Conservation (phyloP, 2,329 filamentous ascomycete species). For the Pseudocercospora cruenta region DNA sequence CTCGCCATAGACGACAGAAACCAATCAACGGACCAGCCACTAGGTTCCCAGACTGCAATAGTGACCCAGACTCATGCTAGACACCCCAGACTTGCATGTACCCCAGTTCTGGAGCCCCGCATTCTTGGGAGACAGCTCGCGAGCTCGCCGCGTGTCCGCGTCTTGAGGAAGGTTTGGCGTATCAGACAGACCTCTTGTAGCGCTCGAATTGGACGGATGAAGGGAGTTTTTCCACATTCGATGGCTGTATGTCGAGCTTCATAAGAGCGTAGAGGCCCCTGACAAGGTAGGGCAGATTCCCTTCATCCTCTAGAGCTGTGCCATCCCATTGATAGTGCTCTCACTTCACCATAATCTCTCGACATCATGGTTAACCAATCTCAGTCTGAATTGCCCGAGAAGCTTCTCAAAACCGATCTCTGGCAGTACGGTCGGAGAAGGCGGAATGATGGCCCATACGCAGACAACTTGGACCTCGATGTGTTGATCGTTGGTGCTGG, state of each 20-base stretch:
- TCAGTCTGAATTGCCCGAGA: slow-evolving; percentile 28
- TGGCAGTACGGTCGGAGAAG: slow-evolving; percentile 29
- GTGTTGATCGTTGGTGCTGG: slow-evolving; percentile 46
- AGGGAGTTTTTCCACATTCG: slow-evolving; percentile 3
- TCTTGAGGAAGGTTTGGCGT: slow-evolving; percentile 15
- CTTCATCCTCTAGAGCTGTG: neutral
- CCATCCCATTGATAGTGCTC: neutral
- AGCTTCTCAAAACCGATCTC: slow-evolving; percentile 33
- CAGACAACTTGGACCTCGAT: slow-evolving; percentile 37
- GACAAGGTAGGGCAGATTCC: neutral
- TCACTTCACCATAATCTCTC: neutral
- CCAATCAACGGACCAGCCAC: neutral
- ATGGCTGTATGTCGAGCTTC: neutral
- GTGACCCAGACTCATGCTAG: neutral
- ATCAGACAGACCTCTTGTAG: neutral
- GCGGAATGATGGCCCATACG: slow-evolving; percentile 30
- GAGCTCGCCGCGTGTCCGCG: slow-evolving; percentile 5
- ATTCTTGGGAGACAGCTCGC: neutral
- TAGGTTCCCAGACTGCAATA: neutral
- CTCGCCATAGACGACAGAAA: neutral
- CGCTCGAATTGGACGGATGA: slow-evolving; percentile 9
- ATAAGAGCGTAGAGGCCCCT: slow-evolving; percentile 6
- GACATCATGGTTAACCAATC: slow-evolving; percentile 26
- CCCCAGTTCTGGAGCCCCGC: slow-evolving; percentile 12
- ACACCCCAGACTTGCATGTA: slow-evolving; percentile 9